Conservation (phyloP, 768 basidiomycete genomes). For the Piloderma croceum region DNA sequence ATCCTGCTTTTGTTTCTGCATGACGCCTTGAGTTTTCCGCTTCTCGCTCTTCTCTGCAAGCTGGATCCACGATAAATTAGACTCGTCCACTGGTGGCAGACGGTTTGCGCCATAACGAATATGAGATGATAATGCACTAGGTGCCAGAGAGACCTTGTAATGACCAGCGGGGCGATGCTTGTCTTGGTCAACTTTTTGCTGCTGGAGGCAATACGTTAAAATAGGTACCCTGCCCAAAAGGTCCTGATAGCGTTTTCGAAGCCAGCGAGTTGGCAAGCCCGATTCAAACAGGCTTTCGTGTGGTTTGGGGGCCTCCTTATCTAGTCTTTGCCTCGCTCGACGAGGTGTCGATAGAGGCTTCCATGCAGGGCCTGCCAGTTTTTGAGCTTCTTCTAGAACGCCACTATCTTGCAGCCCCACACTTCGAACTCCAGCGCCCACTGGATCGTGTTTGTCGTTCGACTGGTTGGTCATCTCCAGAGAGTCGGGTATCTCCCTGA, state of each 20-base stretch:
- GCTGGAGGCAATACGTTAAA: conserved; percentile 31
- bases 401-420: conserved; percentile 39
- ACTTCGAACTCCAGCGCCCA: conserved; percentile 24
- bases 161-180: conserved; percentile 5
- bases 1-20: not conserved
- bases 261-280: conserved; percentile 32
- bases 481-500: conserved; percentile 12
- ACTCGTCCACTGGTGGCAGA: conserved; percentile 25
- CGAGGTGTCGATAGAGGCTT: conserved; percentile 29
- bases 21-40: not conserved
- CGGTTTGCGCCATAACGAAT: conserved; percentile 9
- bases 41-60: conserved; percentile 9
- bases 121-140: conserved; percentile 21
- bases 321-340: conserved; percentile 24
- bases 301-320: not conserved
- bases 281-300: conserved; percentile 18
- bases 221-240: conserved; percentile 60
- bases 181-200: too few relatives aligned
- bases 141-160: conserved; percentile 28
- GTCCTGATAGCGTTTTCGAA: conserved; percentile 50
- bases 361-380: conserved; percentile 33
- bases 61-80: conserved; percentile 32
- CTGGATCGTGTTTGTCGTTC: conserved; percentile 9
- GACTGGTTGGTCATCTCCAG: conserved; percentile 6
- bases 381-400: conserved; percentile 42